Evolutionary conservation across 2,329 filamentous ascomycete species (phyloP).

Genomic region (Xylaria sp.): DNA sequence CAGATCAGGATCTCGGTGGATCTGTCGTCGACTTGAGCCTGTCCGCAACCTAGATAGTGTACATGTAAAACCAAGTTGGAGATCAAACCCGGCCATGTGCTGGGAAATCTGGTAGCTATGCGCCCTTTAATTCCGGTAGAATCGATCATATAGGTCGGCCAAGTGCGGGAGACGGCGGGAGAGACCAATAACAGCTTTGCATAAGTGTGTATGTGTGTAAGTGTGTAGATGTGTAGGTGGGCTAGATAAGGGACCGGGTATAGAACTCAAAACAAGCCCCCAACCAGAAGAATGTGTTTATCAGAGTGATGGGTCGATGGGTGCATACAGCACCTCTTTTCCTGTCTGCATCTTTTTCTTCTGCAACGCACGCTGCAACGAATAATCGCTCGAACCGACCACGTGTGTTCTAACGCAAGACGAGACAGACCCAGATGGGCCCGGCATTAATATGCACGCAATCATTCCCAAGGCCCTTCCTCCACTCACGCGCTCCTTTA

Average conservation of each 20-base stretch:
- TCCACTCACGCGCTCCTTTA: slow-evolving; percentile 23
- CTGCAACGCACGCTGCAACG: neutral
- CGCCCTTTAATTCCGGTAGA: slow-evolving; percentile 33
- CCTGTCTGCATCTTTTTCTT: neutral
- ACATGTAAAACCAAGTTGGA: slow-evolving; percentile 25
- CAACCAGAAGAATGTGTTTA: slow-evolving; percentile 4
- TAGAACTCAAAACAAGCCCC: slow-evolving; percentile 4
- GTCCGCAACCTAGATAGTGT: slow-evolving; percentile 10
- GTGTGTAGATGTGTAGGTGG: neutral
- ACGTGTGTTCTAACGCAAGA: slow-evolving; percentile 25
- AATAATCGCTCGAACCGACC: slow-evolving; percentile 20
- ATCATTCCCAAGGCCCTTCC: slow-evolving; percentile 20
- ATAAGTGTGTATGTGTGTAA: too few relatives aligned
- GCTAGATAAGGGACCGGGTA: slow-evolving; percentile 9
- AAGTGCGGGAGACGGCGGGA: neutral
- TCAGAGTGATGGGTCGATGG: neutral
- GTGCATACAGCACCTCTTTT: neutral
- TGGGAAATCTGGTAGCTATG: slow-evolving; percentile 6
- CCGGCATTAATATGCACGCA: slow-evolving; percentile 37
- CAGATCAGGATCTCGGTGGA: slow-evolving; percentile 15
- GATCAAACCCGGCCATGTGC: slow-evolving; percentile 28
- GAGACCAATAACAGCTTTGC: neutral
- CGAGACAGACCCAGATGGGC: slow-evolving; percentile 23
- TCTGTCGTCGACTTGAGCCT: slow-evolving; percentile 18
- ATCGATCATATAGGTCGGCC: slow-evolving; percentile 11